phyloP scores from a whole-genome alignment of 2,329 filamentous ascomycete genomes.

The Diaporthe sp. region DNA sequence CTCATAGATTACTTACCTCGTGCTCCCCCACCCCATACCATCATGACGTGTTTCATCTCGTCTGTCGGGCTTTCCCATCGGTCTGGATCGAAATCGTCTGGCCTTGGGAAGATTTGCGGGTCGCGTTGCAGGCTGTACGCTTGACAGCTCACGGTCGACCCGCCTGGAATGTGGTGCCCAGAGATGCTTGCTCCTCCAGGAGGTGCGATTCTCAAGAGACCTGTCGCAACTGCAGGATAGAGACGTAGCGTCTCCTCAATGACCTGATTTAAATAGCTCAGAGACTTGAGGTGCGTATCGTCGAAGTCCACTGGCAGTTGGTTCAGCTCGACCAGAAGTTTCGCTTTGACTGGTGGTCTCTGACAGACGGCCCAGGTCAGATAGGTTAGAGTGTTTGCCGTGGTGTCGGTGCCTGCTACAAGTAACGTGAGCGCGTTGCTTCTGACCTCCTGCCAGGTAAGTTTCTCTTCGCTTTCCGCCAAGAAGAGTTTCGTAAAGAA shows the following conservation, averaged over 20 bases:
- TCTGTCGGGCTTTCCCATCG: constrained; percentile 52
- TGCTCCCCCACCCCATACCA: constrained; percentile 47
- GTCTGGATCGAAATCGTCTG: constrained; percentile 50
- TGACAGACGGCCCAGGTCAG: constrained; percentile 55
- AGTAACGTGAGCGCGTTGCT: constrained; percentile 44
- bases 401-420: constrained; percentile 65
- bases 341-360: constrained; percentile 46
- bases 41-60: constrained; percentile 45
- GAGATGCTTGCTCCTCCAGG: constrained; percentile 52
- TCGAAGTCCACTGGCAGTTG: constrained; percentile 48
- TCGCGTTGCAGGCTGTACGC: constrained; percentile 62
- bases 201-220: constrained; percentile 56
- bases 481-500: constrained; percentile 21
- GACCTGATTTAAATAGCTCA: constrained; percentile 56
- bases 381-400: constrained; percentile 63
- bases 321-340: constrained; percentile 52
- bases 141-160: constrained; percentile 56
- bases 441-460: constrained; percentile 23
- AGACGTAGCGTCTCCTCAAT: constrained; percentile 61
- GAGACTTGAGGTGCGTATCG: constrained; percentile 49
- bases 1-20: constrained; percentile 41
- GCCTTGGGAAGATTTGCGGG: constrained; percentile 53
- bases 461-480: constrained; percentile 16
- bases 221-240: constrained; percentile 55
- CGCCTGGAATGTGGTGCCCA: constrained; percentile 55